Evolutionary conservation across 2,329 filamentous ascomycete genomes (phyloP).

Genomic region (Leptoxyphium fumago): DNA sequence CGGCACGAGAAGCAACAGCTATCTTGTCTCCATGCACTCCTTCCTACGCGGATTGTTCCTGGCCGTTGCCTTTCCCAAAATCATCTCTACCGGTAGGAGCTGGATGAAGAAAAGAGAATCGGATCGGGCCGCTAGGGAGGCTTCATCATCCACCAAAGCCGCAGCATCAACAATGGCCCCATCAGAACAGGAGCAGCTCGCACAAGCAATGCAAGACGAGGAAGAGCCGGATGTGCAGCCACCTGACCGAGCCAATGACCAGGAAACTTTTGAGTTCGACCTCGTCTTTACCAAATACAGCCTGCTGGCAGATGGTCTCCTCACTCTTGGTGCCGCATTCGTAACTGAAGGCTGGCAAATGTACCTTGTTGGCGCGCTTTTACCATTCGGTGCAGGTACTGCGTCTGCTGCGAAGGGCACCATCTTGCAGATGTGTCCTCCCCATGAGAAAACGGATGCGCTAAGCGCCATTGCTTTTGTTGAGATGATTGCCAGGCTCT

Average conservation of each 20-base stretch:
- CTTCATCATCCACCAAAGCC: neutral
- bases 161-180: neutral
- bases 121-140: neutral
- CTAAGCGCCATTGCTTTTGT: conserved; percentile 55
- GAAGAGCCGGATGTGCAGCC: conserved; percentile 12
- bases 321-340: conserved; percentile 50
- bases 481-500: conserved; percentile 51
- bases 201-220: conserved; percentile 1
- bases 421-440: conserved; percentile 55
- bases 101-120: conserved; percentile 13
- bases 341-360: conserved; percentile 52
- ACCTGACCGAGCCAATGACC: conserved; percentile 20
- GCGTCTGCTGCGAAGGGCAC: conserved; percentile 57
- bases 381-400: conserved; percentile 55
- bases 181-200: neutral
- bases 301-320: conserved; percentile 46
- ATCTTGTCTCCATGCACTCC: conserved; percentile 31
- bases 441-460: conserved; percentile 48
- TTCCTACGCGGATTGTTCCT: conserved; percentile 30
- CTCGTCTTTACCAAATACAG: conserved; percentile 53
- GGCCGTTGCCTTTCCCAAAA: conserved; percentile 29
- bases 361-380: conserved; percentile 48
- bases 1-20: conserved; percentile 30
- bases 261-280: conserved; percentile 46
- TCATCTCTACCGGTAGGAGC: conserved; percentile 27